Conservation (phyloP, 1,284 basidiomycete species). For the Tylopilus sp. region DNA sequence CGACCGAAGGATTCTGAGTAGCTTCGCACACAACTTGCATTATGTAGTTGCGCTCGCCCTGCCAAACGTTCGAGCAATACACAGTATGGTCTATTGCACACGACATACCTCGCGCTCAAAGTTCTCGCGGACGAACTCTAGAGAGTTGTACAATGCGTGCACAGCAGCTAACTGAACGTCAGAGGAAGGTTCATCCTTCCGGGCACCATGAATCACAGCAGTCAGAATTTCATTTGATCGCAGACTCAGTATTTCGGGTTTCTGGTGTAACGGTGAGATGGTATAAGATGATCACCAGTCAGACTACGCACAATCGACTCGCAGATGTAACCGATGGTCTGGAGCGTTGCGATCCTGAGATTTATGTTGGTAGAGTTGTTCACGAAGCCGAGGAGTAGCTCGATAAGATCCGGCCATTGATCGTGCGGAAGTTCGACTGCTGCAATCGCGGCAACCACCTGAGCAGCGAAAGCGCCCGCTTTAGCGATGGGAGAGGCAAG, state of each 20-base stretch:
- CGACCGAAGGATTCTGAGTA: constrained; percentile 77
- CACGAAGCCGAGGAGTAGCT: constrained; percentile 83
- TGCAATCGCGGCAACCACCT: constrained; percentile 92
- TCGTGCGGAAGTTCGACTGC: constrained; percentile 86
- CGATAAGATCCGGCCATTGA: constrained; percentile 90
- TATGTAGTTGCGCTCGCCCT: constrained; percentile 99
- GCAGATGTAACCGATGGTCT: constrained; percentile 96
- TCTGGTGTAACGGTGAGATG: constrained; percentile 45
- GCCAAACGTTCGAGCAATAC: constrained; percentile 12
- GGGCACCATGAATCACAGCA: constrained; percentile 96
- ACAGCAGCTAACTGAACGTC: constrained; percentile 97
- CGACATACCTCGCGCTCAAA: constrained; percentile 87
- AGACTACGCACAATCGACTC: constrained; percentile 80
- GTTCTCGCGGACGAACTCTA: constrained; percentile 97
- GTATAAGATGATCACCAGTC: constrained; percentile 3
- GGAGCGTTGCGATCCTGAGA: constrained; percentile 85
- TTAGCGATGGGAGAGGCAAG: constrained; percentile 73
- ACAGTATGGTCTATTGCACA: background rate
- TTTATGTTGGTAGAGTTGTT: constrained; percentile 75
- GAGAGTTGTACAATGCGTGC: constrained; percentile 90
- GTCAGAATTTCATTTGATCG: constrained; percentile 98
- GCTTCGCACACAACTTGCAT: constrained; percentile 99
- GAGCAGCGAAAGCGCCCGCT: constrained; percentile 86
- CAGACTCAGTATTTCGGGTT: constrained; percentile 84
- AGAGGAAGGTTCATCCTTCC: constrained; percentile 91